Conservation (phyloP, 2,329 filamentous ascomycete genomes). For the Diaporthe citriasiana region DNA sequence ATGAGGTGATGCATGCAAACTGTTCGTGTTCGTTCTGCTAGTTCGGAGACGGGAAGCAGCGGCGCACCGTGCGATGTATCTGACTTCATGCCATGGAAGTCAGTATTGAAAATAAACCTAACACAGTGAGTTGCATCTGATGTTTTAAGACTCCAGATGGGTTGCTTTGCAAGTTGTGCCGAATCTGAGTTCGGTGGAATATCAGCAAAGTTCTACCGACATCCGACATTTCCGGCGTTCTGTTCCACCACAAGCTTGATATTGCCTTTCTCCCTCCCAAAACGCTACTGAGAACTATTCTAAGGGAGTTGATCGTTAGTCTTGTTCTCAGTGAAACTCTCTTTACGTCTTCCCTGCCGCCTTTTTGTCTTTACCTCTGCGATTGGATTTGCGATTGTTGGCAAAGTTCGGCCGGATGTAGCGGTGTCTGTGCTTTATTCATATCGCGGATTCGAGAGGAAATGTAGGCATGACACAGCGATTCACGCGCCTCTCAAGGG, state of each 20-base stretch:
- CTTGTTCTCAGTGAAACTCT: neutral
- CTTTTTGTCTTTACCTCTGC: neutral
- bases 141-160: neutral
- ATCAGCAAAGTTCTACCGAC: conserved; percentile 21
- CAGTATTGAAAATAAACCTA: neutral
- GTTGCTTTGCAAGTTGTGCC: neutral
- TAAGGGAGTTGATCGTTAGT: neutral
- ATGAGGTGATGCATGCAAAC: neutral
- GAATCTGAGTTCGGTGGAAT: conserved; percentile 1
- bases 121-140: neutral
- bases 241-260: neutral
- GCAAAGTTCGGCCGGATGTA: neutral
- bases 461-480: neutral
- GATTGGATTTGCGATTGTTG: neutral
- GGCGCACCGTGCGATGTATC: conserved; percentile 5
- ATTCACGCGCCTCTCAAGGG: neutral
- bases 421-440: neutral
- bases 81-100: conserved; percentile 21
- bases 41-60: neutral
- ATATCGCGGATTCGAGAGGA: neutral
- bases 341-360: neutral
- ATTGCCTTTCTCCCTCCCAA: neutral
- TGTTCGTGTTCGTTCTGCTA: neutral
- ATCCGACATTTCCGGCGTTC: conserved; percentile 12
- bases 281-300: neutral